phyloP scores from a whole-genome alignment of 2,329 filamentous ascomycete species.

The Achaetomium macrosporum region DNA sequence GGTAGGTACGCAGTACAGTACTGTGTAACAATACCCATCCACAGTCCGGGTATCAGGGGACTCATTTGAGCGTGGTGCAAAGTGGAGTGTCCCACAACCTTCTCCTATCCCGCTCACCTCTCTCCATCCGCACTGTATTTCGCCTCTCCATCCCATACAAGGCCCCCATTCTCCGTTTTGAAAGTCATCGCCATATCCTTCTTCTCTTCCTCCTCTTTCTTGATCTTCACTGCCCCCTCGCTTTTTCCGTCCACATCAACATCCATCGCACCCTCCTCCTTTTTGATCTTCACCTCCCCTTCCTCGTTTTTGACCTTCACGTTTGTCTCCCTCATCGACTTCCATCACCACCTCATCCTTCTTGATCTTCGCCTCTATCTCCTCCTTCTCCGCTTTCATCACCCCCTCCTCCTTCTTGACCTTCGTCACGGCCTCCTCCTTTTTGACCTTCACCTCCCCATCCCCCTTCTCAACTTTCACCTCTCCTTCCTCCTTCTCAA shows the following conservation, averaged over 20 bases:
- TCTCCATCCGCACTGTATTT: not conserved
- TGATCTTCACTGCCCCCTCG: not conserved
- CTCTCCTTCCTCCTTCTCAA: conserved; percentile 25
- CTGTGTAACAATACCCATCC: too few relatives aligned
- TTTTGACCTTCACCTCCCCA: not conserved
- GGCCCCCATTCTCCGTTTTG: too few relatives aligned
- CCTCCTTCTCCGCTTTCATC: not conserved
- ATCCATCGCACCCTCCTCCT: not conserved
- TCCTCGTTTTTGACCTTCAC: not conserved
- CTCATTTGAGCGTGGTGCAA: not conserved
- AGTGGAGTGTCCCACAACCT: not conserved
- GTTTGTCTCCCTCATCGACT: not conserved
- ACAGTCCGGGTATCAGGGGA: not conserved
- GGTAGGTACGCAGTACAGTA: not conserved
- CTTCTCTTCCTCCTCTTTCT: not conserved
- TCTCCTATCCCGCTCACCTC: too few relatives aligned
- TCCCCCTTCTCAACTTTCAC: not conserved
- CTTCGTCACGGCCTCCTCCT: too few relatives aligned
- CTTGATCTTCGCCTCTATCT: not conserved
- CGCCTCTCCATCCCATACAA: too few relatives aligned
- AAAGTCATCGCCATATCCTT: too few relatives aligned
- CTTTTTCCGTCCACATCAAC: not conserved
- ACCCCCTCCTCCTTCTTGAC: too few relatives aligned
- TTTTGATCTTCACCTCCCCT: not conserved
- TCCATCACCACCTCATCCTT: not conserved